Base-by-base conservation (phyloP, 2,329 filamentous ascomycete species). In the Dactylonectria estremocensis region DNA sequence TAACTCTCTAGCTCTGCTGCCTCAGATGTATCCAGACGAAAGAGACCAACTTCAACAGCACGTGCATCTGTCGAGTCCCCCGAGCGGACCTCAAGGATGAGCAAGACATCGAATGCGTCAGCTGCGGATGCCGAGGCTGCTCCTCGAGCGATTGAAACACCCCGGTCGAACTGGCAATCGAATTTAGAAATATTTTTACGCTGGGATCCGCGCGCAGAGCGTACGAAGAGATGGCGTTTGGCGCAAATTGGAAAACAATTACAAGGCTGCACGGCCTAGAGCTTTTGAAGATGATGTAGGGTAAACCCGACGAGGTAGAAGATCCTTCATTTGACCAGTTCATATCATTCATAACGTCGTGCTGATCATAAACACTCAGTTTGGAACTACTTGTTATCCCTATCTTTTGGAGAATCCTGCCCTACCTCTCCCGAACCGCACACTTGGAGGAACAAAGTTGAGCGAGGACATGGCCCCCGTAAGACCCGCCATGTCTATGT, bases 21-120 rank as follows among this genome's bases (percentile, higher is more conserved):
- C 86, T 98, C 62, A 90, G 95, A 69, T 99, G 96, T 82, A 95
- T 99, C 64, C 96, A 99, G 83, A 98, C 96, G n/a, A 98, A 98
- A 82, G 96, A 99, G 86, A 99, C 96, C 33, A 99, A 99, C 82
- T 99, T 98, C 85, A 96, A 95, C 81, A 93, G 94, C 71, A 99
- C 95, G 1, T 99, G 96, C 80, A 96, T 99, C 77, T 99, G 96
- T 81, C 93, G 96, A 58, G 95, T 99, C 57, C 96, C 96, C 1
- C 92, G 93, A 78, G 92, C 94, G 35, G 90, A 97, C 80, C 83
- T 99, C 78, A 97, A 97, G 82, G 95, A 97, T 77, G 91, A 94
- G 48, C 93, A 96, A 79, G 92, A 93, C 43, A 91, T 98, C 35
- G 92, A 98, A 81, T 99, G 96, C 78, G 94, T 98, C 58, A 97